Evolutionary conservation across 179 eudicot genomes (phyloP), one percentile per base, ranked within the genome.

Genomic region (Pouteria campechiana): DNA sequence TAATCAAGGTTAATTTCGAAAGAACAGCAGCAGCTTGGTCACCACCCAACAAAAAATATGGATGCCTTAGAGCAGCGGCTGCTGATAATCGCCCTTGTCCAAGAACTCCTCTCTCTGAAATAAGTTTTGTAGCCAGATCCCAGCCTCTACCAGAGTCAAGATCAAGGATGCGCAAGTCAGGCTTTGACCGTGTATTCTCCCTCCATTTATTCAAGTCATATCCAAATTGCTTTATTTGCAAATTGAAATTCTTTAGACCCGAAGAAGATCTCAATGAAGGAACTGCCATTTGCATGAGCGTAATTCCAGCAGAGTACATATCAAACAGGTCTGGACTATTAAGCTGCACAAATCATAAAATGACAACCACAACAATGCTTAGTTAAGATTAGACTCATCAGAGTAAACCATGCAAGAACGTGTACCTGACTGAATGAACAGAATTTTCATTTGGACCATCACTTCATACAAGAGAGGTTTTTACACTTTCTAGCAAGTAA

Each of bases 1-100:
- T n/a, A n/a, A n/a, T 69, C 14, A 85, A 68, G 68, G 78, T 85
- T 52, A 90, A 57, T 67, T 76, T 90, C 9, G 93, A 81, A 52
- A 90, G 76, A 76, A 81, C 93, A 14, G 95, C 65, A 45, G 95
- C 98, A 5, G 98, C 93, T 63, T 81, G 98, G 61, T 90, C 98
- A 41, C 87, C 76, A 18, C 98, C 98, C 51, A 90, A 75, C 61
- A 86, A 73, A 63, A 90, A 90, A 68, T 90, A 90, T 11, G 98
- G 95, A 73, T 90, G 98, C 60, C 95, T 79, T 17, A 90, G 68
- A 52, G 98, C 90, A 59, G 95, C 81, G 14, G 93, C 67, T 50
- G 98, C 98, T 12, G 98, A 86, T 60, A 90, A 68, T 47, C 98
- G 79, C 6, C 93, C 93, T 46, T 79, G 70, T 52, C 79, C 58